These are phyloP conservation scores for Claviceps lovelessii DNA, from an alignment of 2,329 filamentous ascomycete species.

Conservation along the genomic window DNA sequence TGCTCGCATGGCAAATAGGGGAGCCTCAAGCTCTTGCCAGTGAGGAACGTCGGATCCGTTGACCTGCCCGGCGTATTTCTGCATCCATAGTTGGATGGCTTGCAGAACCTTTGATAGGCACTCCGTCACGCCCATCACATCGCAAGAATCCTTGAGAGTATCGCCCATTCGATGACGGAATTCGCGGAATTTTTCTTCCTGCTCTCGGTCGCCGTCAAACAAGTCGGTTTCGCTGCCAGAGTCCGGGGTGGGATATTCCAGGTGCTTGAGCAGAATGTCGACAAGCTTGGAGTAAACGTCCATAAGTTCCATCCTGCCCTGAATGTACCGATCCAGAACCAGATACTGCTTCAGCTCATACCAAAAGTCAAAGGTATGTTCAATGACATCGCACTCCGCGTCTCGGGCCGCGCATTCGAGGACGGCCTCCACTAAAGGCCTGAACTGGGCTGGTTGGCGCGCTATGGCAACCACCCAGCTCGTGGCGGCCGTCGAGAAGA, in stretches of 20 bases:
- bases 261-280: conserved; percentile 79
- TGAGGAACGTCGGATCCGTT: conserved; percentile 65
- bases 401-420: conserved; percentile 85
- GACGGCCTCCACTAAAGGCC: conserved; percentile 72
- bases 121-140: conserved; percentile 86
- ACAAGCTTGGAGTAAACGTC: conserved; percentile 82
- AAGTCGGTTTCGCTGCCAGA: conserved; percentile 62
- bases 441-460: conserved; percentile 67
- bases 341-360: conserved; percentile 96
- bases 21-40: conserved; percentile 93
- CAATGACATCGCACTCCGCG: conserved; percentile 78
- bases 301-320: conserved; percentile 60
- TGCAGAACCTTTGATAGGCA: conserved; percentile 81
- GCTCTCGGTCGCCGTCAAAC: conserved; percentile 89
- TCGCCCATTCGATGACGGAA: conserved; percentile 97
- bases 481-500: conserved; percentile 87
- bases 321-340: conserved; percentile 75
- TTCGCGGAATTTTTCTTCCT: conserved; percentile 91
- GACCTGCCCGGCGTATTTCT: conserved; percentile 63
- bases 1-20: conserved; percentile 85
- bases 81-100: conserved; percentile 78
- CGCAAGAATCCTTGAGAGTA: conserved; percentile 90
- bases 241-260: conserved; percentile 73
- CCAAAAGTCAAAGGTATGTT: conserved; percentile 94
- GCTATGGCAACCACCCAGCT: conserved; percentile 90